Conservation (phyloP, 2,329 filamentous ascomycete species). For the Ceratocystiopsis minuta region DNA sequence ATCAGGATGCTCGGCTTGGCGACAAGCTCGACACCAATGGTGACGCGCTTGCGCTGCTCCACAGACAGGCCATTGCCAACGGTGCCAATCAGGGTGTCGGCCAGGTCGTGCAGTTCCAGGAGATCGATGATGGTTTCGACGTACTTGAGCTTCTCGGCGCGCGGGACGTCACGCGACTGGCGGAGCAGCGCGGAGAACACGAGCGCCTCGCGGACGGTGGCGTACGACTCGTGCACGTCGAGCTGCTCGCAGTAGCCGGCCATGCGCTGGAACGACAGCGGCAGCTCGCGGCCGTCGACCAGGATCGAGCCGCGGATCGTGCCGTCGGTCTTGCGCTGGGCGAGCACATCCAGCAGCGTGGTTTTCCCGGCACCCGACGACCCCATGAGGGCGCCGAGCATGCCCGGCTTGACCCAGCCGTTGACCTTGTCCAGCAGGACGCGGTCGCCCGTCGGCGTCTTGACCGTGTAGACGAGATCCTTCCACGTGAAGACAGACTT, state of each 20-base stretch:
- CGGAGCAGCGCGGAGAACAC: slow-evolving; percentile 57
- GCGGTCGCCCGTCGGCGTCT: slow-evolving; percentile 41
- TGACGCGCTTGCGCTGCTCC: slow-evolving; percentile 36
- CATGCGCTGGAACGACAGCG: slow-evolving; percentile 59
- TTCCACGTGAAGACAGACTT: slow-evolving; percentile 60
- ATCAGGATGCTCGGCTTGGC: slow-evolving; percentile 34
- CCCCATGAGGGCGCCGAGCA: slow-evolving; percentile 63
- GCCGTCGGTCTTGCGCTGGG: slow-evolving; percentile 61
- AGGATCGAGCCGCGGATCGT: slow-evolving; percentile 57
- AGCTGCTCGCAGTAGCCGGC: slow-evolving; percentile 69
- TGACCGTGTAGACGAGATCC: slow-evolving; percentile 51
- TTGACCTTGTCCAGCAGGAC: slow-evolving; percentile 61
- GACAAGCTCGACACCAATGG: slow-evolving; percentile 43
- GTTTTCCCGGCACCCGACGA: slow-evolving; percentile 73
- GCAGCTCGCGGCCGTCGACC: slow-evolving; percentile 55
- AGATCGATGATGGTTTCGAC: slow-evolving; percentile 62
- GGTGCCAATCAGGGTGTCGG: slow-evolving; percentile 27
- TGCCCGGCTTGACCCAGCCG: slow-evolving; percentile 70
- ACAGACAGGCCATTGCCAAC: slow-evolving; percentile 34
- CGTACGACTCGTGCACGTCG: slow-evolving; percentile 55
- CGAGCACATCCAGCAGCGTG: slow-evolving; percentile 66
- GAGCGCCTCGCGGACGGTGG: slow-evolving; percentile 60
- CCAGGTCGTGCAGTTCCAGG: slow-evolving; percentile 28
- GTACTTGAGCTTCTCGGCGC: slow-evolving; percentile 54
- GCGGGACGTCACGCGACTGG: slow-evolving; percentile 45